Percentiles rank a stretch among this genome's conserved stretches.
Evolutionary conservation across 129 eudicot species (phyloP).

Genomic region (Solidago caesia): DNA sequence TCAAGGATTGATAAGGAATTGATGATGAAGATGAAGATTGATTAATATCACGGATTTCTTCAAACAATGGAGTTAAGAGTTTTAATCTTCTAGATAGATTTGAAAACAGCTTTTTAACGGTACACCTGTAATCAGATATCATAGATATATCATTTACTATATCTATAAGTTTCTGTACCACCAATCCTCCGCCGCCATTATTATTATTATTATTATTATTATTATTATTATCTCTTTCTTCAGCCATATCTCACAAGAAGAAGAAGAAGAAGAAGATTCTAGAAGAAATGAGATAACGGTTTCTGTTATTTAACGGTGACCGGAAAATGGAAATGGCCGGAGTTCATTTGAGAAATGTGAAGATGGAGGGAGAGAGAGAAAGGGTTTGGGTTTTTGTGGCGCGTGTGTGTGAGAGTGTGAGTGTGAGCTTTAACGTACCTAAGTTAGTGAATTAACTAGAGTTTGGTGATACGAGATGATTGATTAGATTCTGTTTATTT

Average conservation of each 20-base stretch:
- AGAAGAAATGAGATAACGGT: neutral
- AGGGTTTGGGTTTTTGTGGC: constrained; percentile 19
- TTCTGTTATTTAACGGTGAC: constrained; percentile 10
- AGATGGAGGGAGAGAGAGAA: constrained; percentile 15
- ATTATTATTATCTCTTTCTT: constrained; percentile 36
- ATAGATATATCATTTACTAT: constrained; percentile 55
- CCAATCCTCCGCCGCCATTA: constrained; percentile 33
- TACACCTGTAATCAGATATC: constrained; percentile 51
- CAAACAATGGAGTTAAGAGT: constrained; percentile 83
- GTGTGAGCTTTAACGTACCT: constrained; percentile 20
- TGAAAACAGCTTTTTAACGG: constrained; percentile 73
- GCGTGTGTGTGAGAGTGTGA: constrained; percentile 20
- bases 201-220: constrained; percentile 1
- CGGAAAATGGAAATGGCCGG: constrained; percentile 25
- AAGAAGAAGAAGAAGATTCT: neutral
- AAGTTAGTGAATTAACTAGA: constrained; percentile 22
- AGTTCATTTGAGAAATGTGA: constrained; percentile 23
- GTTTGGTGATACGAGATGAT: constrained; percentile 19
- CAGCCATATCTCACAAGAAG: constrained; percentile 33
- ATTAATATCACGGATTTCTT: constrained; percentile 78
- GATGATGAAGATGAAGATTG: constrained; percentile 8
- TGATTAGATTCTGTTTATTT: constrained; percentile 20
- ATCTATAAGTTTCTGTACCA: constrained; percentile 48
- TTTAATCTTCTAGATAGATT: constrained; percentile 78
- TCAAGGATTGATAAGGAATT: constrained; percentile 34